These are phyloP conservation scores for Alternaria incomplexa DNA, from an alignment of 2,329 filamentous ascomycete species.

Conservation along the genomic window DNA sequence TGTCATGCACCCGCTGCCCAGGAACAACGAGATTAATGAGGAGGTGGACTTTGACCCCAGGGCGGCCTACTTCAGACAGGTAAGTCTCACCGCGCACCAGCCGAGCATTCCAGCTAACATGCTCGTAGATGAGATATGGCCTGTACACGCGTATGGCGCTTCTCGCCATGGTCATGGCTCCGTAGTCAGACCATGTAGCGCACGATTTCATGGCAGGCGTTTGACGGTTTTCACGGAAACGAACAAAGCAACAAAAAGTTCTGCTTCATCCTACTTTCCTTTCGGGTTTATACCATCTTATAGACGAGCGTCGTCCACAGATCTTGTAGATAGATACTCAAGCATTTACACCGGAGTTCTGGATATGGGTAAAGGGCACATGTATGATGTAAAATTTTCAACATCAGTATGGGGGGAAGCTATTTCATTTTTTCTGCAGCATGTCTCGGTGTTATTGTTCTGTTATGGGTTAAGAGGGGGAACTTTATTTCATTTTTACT, in stretches of 20 bases:
- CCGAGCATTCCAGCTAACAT: constrained; percentile 50
- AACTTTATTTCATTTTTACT: constrained; percentile 16
- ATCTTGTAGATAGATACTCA: constrained; percentile 12
- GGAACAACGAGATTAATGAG: constrained; percentile 90
- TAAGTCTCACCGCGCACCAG: constrained; percentile 58
- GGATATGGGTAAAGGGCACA: constrained; percentile 1
- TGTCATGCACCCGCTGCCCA: constrained; percentile 92
- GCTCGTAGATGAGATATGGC: constrained; percentile 87
- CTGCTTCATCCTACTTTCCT: not conserved
- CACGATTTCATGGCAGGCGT: constrained; percentile 12
- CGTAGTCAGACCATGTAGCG: constrained; percentile 32
- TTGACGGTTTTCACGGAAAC: constrained; percentile 19
- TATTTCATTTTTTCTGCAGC: constrained; percentile 44
- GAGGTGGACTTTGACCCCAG: constrained; percentile 98
- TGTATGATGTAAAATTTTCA: constrained; percentile 28
- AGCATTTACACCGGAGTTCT: constrained; percentile 13
- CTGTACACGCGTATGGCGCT: constrained; percentile 98
- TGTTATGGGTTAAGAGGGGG: not conserved
- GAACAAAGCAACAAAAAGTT: constrained; percentile 10
- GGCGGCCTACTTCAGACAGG: constrained; percentile 98
- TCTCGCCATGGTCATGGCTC: constrained; percentile 87
- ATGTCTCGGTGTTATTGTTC: constrained; percentile 2
- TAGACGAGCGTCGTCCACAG: not conserved
- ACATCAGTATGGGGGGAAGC: constrained; percentile 34
- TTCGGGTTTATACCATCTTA: constrained; percentile 11